Conservation (phyloP, 331 rosid species). For the Malus hybrid region DNA sequence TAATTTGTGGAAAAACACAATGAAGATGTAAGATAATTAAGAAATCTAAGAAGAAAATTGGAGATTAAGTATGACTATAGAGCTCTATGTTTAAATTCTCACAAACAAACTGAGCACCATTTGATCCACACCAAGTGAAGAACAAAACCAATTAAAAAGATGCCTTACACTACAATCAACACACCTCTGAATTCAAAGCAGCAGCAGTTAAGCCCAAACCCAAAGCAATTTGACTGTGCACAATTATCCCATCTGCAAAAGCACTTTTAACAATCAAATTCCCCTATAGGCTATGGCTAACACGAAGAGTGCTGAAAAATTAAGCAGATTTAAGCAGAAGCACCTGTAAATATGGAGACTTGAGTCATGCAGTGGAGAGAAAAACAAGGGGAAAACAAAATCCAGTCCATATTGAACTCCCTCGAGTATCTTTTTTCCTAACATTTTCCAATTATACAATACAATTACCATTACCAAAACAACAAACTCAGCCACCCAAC, state of each 20-base stretch:
- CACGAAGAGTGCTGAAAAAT: background rate
- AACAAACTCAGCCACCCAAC: conserved; percentile 32
- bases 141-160: conserved; percentile 31
- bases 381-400: conserved; percentile 54
- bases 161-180: conserved; percentile 47
- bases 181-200: conserved; percentile 63
- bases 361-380: conserved; percentile 42
- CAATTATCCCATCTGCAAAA: no score
- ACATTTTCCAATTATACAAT: conserved; percentile 42
- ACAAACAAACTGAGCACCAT: conserved; percentile 61
- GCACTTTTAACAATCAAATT: no score
- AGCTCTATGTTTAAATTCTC: conserved; percentile 43
- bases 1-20: background rate
- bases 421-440: conserved; percentile 31
- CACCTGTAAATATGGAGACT: conserved; percentile 58
- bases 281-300: background rate
- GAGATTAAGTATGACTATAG: conserved; percentile 34
- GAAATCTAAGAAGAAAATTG: conserved; percentile 27
- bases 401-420: conserved; percentile 50
- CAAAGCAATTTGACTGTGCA: no score
- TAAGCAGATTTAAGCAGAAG: background rate
- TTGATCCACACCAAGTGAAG: conserved; percentile 50
- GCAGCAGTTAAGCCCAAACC: conserved; percentile 28
- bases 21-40: conserved; percentile 26
- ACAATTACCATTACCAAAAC: conserved; percentile 35